Base-by-base conservation (phyloP, 2,329 filamentous ascomycete species). In the Lasiodiplodia sp. region DNA sequence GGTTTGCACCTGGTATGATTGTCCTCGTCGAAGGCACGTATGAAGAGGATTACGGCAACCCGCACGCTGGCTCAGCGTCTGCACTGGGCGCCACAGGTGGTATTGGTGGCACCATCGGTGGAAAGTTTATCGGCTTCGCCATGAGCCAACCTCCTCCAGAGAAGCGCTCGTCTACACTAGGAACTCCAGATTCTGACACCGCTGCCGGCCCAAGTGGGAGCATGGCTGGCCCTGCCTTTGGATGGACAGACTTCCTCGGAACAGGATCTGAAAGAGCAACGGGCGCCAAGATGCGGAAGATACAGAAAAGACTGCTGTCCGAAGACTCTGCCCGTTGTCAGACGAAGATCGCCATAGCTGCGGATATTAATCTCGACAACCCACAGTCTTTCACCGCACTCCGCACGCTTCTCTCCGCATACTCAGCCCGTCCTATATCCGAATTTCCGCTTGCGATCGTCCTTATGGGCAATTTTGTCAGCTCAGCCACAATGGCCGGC, bases 191-290 rank as follows among this genome's bases (percentile, higher is more conserved):
- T 16, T 51, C 65, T 2, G 40, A 37, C 28, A 55, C 38, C 8
- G 88, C 92, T 62, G 87, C 85, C 18, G 85, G 82, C 2, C 87
- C 89, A 25, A 77, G 79, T 31, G 82, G 79, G 52, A 79, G 68
- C 10, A 40, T 76, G 7, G 69, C 72, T 23, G 79, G 79, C 10
- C 79, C 79, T 51, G 79, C 78, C 0, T 97, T 98, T 76, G 96
- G 96, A 53, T 99, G 96, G 94, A 94, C 97, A 66, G 96, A 98
- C 79, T 99, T 98, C 76, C 84, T 98, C 1, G 96, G 95, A 6
- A 88, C 96, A 1, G 95, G 95, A 44, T 97, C 93, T 74, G 93
- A 97, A 78, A 90, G 94, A 56, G 94, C 93, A 7, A 88, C 91
- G 0, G 94, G 95, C 0, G 79, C 87, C 1, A 91, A 91, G 68